Conservation (phyloP, 148 eudicot species). For the Arctostaphylos glauca region DNA sequence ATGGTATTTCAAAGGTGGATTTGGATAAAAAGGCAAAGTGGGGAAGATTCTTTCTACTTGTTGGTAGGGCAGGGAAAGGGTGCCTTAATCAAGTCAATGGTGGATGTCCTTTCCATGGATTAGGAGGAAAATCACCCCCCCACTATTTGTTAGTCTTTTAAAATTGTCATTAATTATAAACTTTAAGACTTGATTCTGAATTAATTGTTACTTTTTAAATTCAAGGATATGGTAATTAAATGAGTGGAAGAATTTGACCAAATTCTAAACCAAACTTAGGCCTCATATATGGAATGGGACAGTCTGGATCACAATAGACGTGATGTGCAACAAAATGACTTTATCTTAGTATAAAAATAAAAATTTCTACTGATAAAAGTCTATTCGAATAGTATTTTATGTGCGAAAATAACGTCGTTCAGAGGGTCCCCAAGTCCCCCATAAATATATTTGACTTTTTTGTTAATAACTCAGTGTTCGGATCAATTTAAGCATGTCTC, state of each 20-base stretch:
- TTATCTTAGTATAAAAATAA: no score
- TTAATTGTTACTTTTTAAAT: neutral
- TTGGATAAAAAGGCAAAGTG: neutral
- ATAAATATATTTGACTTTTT: no score
- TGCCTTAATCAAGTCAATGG: constrained; percentile 14
- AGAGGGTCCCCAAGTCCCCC: no score
- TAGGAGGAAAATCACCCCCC: neutral
- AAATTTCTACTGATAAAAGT: no score
- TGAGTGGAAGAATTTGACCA: neutral
- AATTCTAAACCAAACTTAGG: neutral
- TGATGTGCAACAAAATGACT: no score
- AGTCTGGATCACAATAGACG: no score
- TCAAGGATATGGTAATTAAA: neutral
- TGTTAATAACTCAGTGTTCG: no score
- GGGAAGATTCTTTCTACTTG: constrained; percentile 1
- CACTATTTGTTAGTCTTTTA: neutral
- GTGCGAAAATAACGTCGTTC: no score
- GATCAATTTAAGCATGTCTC: no score
- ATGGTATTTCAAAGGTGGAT: constrained; percentile 13
- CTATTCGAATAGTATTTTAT: no score
- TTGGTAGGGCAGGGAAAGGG: constrained; percentile 19
- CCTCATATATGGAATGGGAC: neutral
- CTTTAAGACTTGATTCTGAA: constrained; percentile 9
- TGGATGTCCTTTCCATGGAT: neutral
- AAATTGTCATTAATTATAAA: neutral